phyloP scores from a whole-genome alignment of 1,139 yeast species.

The Meyerozyma carpophila region DNA sequence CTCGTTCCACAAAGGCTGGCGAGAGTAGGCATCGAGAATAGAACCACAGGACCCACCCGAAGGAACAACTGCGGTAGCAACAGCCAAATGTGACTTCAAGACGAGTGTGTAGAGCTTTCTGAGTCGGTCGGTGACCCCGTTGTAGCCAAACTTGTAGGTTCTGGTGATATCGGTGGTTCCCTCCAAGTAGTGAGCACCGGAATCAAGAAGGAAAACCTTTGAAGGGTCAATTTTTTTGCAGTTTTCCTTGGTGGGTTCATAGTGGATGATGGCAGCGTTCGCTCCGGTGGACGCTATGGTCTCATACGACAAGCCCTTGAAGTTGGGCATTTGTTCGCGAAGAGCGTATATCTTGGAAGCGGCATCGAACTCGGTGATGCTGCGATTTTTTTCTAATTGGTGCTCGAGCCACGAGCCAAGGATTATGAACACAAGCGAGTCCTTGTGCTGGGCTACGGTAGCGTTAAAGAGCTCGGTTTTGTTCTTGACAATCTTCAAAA shows the following conservation, averaged over 20 bases:
- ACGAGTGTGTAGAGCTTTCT: constrained; percentile 46
- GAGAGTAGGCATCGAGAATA: constrained; percentile 44
- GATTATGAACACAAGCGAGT: constrained; percentile 36
- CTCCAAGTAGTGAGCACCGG: constrained; percentile 54
- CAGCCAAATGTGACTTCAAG: constrained; percentile 50
- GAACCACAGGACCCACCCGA: constrained; percentile 38
- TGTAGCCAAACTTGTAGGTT: constrained; percentile 38
- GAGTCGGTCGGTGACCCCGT: constrained; percentile 18
- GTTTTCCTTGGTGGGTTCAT: constrained; percentile 44
- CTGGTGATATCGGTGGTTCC: constrained; percentile 60
- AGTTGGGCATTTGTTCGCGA: constrained; percentile 38
- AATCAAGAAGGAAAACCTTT: constrained; percentile 41
- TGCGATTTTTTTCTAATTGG: constrained; percentile 21
- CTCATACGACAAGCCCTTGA: constrained; percentile 48
- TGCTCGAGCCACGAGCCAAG: constrained; percentile 40
- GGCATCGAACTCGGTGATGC: constrained; percentile 36
- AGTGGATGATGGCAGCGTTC: constrained; percentile 52
- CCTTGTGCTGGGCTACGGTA: constrained; percentile 39
- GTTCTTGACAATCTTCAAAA: constrained; percentile 34
- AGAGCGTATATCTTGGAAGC: constrained; percentile 38
- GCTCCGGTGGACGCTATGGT: constrained; percentile 52
- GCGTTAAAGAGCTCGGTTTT: constrained; percentile 33
- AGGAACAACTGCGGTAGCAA: constrained; percentile 48
- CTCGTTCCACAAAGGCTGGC: constrained; percentile 49
- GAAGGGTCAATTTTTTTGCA: constrained; percentile 36